Conservation (phyloP, 1,284 basidiomycete species). For the Rhodotorula sp. region DNA sequence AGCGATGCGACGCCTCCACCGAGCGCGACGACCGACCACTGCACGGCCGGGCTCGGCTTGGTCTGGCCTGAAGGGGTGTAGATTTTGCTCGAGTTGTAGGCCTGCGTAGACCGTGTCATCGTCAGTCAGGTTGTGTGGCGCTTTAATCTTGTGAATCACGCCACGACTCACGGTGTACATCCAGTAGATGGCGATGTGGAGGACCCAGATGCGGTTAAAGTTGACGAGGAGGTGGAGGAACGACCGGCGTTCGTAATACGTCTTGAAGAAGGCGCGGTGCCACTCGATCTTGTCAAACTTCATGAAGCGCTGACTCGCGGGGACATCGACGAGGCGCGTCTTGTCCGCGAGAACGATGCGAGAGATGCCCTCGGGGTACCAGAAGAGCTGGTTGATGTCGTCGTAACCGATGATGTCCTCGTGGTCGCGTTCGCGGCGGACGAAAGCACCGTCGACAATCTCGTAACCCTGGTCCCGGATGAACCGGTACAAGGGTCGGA, state of each 20-base stretch:
- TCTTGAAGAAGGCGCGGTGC: conserved; percentile 94
- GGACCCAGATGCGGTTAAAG: conserved; percentile 97
- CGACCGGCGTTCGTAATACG: conserved; percentile 91
- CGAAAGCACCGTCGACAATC: conserved; percentile 91
- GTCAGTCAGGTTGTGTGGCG: neutral
- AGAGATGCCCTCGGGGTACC: conserved; percentile 98
- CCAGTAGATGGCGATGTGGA: conserved; percentile 87
- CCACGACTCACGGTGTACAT: conserved; percentile 70
- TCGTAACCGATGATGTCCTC: conserved; percentile 97
- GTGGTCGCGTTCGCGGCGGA: conserved; percentile 87
- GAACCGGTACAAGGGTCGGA: conserved; percentile 96
- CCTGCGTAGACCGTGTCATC: neutral
- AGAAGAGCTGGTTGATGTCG: conserved; percentile 98
- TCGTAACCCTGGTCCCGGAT: conserved; percentile 98
- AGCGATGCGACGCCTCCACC: conserved; percentile 84
- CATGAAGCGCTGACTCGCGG: conserved; percentile 88
- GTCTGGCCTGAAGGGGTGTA: conserved; percentile 57
- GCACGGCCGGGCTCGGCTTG: conserved; percentile 66
- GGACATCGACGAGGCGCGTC: conserved; percentile 82
- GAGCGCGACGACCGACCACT: conserved; percentile 82
- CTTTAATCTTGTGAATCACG: conserved; percentile 1
- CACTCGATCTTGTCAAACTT: conserved; percentile 92
- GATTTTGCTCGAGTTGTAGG: conserved; percentile 81
- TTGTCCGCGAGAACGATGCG: conserved; percentile 85
- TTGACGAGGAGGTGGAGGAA: conserved; percentile 92